These are phyloP conservation scores for Penicillium sp. DNA, from an alignment of 2,329 filamentous ascomycete species.

Conservation along the genomic window DNA sequence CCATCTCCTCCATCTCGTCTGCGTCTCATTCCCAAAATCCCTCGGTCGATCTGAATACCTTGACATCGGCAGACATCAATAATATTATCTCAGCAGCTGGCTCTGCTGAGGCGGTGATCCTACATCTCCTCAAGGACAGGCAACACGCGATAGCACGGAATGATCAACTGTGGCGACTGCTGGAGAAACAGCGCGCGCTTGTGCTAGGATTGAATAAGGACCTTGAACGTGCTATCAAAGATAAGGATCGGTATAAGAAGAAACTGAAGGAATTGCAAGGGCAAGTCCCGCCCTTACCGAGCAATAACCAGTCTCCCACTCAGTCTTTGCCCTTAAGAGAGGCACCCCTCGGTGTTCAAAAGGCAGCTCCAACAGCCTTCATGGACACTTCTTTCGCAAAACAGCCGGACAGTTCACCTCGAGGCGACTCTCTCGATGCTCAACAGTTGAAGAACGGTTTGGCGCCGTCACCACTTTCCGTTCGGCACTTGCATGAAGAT, in stretches of 20 bases:
- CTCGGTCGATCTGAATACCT: slow-evolving; percentile 52
- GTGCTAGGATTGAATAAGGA: slow-evolving; percentile 93
- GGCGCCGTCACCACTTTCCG: background rate
- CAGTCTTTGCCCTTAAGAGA: slow-evolving; percentile 1
- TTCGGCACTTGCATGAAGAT: background rate
- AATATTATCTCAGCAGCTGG: slow-evolving; percentile 78
- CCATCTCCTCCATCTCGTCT: slow-evolving; percentile 71
- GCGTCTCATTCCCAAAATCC: slow-evolving; percentile 57
- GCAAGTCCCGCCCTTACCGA: slow-evolving; percentile 39
- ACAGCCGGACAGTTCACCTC: background rate
- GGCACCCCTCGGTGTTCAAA: background rate
- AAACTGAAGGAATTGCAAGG: slow-evolving; percentile 74
- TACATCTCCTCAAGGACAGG: slow-evolving; percentile 87
- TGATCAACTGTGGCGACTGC: slow-evolving; percentile 85
- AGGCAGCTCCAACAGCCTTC: background rate
- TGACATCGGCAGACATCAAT: slow-evolving; percentile 70
- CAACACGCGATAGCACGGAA: slow-evolving; percentile 85
- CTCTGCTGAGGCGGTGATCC: slow-evolving; percentile 82
- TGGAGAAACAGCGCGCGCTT: slow-evolving; percentile 94
- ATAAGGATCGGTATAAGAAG: slow-evolving; percentile 89
- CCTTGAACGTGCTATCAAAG: slow-evolving; percentile 81
- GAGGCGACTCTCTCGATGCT: background rate
- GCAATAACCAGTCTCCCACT: slow-evolving; percentile 18
- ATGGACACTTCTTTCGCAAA: background rate
- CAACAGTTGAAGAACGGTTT: background rate